These are phyloP conservation scores for Pichia californica DNA, from an alignment of 805 yeast species.

Conservation along the genomic window DNA sequence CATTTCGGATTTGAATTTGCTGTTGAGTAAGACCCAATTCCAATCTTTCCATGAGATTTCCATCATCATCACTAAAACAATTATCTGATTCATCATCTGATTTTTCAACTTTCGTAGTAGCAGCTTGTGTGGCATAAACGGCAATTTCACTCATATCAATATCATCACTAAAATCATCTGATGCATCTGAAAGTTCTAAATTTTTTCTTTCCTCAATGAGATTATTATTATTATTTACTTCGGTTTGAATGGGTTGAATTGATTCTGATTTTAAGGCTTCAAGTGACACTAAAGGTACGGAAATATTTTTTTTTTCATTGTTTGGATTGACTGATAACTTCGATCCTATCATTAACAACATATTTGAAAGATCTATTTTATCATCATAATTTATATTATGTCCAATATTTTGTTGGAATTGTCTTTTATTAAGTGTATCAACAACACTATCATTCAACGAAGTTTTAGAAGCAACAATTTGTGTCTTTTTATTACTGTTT, in stretches of 20 bases:
- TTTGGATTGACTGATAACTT: slow-evolving; percentile 2
- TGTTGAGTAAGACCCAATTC: slow-evolving; percentile 3
- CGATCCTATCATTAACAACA: slow-evolving; percentile 21
- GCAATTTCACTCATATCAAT: slow-evolving; percentile 22
- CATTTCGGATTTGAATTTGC: background rate
- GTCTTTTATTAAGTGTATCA: slow-evolving; percentile 34
- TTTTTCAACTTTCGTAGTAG: background rate
- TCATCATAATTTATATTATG: background rate
- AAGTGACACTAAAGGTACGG: no score
- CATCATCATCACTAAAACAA: slow-evolving; percentile 25
- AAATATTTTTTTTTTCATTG: no score
- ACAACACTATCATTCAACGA: slow-evolving; percentile 24
- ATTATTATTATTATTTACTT: no score
- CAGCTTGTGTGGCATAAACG: slow-evolving; percentile 4
- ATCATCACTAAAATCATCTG: slow-evolving; percentile 27
- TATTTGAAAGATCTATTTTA: slow-evolving; percentile 21
- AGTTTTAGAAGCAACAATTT: slow-evolving; percentile 22
- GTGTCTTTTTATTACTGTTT: slow-evolving; percentile 5
- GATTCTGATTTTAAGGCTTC: no score
- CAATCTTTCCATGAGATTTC: slow-evolving; percentile 16
- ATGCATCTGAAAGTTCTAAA: slow-evolving; percentile 2
- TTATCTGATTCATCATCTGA: slow-evolving; percentile 11
- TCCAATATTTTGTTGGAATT: slow-evolving; percentile 19
- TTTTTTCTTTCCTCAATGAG: background rate
- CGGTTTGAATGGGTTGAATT: no score